phyloP scores from a whole-genome alignment of 2,329 filamentous ascomycete genomes.

The Periconia macrospinosa region DNA sequence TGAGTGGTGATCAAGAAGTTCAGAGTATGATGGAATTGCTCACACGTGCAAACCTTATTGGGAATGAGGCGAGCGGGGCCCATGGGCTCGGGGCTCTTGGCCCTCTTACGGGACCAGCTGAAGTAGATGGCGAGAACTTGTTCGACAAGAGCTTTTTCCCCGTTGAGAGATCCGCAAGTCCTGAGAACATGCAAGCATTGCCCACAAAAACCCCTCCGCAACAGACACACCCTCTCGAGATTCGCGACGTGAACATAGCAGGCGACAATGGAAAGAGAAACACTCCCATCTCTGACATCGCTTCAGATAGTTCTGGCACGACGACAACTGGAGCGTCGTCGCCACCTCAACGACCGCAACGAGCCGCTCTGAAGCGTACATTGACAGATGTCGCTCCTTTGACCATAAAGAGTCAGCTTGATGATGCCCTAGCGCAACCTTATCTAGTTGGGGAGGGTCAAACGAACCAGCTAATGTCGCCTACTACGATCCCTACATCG shows the following conservation, averaged over 20 bases:
- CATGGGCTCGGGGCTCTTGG: conserved; percentile 55
- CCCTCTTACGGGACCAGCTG: conserved; percentile 79
- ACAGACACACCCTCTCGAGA: conserved; percentile 13
- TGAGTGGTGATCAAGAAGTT: conserved; percentile 80
- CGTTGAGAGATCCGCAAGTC: conserved; percentile 52
- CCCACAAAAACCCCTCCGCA: conserved; percentile 22
- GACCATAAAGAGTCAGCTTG: conserved; percentile 77
- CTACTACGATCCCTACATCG: conserved; percentile 47
- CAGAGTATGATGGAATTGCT: conserved; percentile 90
- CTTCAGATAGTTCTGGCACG: conserved; percentile 26
- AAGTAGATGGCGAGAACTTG: conserved; percentile 72
- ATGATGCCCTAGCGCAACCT: conserved; percentile 83
- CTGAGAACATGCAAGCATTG: conserved; percentile 39
- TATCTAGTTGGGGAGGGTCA: conserved; percentile 62
- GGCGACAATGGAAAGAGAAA: conserved; percentile 17
- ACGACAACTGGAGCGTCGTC: conserved; percentile 15
- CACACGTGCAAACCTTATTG: conserved; percentile 77
- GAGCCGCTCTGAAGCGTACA: conserved; percentile 77
- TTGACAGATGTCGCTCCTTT: conserved; percentile 80
- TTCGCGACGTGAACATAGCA: conserved; percentile 8
- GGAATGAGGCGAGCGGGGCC: conserved; percentile 62
- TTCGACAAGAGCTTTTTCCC: conserved; percentile 81
- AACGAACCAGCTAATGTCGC: conserved; percentile 49
- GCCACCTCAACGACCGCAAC: conserved; percentile 36
- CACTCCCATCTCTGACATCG: conserved; percentile 22